Evolutionary conservation across 192 early-diverging fungal species (phyloP), one percentile per base, ranked within the genome.

Genomic region (Spizellomyces sp.): DNA sequence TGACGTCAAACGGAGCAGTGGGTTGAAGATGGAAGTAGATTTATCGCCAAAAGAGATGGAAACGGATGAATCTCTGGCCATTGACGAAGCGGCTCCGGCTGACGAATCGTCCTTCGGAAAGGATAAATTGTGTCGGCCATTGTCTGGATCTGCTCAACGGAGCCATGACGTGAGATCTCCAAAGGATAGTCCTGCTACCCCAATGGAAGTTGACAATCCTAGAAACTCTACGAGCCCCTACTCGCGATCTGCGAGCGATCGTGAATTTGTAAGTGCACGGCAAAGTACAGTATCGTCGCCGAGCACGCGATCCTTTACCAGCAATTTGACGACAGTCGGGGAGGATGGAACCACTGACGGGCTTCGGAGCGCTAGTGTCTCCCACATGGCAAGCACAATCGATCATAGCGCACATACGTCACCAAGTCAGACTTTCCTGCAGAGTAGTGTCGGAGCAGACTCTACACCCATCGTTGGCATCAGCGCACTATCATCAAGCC

Each of bases 221-320:
- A 36, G 27, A 36, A 36, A 2, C 3, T 36, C 27, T 36, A 36
- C 27, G 27, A 36, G 27, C 27, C 27, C 27, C 27, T 36, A 36
- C 27, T 36, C 27, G 27, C 27, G 36, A 17, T 72, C 70, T 27
- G 70, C 50, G 8, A 74, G 64, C 21, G 72, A 74, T 45, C 41
- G 54, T 2, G 64, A 66, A 50, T 74, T 45, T 50, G 72, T 74
- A 9, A 74, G 72, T 41, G 72, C 72, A 4, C 64, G 63, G 6
- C 64, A 74, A 36, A 74, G 72, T 65, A 58, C 56, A 2, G 54
- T 66, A 4, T 56, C 64, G 7, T 74, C 72, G 1, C 45, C 54
- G 42, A 61, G 58, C 41, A 45, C 45, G 19, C 64, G 58, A 14
- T 67, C 63, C 64, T 14, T 55, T 9, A 21, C 17, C 36, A 64